phyloP scores from a whole-genome alignment of 169 alveolate species.

The Cryptosporidium tyzzeri region DNA sequence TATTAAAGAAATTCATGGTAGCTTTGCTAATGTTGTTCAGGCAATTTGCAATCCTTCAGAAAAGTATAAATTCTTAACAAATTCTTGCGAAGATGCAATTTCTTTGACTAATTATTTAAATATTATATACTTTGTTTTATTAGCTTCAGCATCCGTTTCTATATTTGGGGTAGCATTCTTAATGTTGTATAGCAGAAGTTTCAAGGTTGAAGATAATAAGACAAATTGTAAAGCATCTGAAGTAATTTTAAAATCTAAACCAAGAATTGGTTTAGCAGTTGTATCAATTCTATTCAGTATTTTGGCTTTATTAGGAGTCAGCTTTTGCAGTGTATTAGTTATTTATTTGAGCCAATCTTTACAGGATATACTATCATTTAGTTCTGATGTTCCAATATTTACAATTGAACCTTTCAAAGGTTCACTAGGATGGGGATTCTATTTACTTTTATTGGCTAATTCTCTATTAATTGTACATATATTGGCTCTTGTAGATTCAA shows the following conservation, averaged over 20 bases:
- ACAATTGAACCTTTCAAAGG: slow-evolving; percentile 14
- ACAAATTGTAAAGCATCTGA: slow-evolving; percentile 5
- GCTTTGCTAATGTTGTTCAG: slow-evolving; percentile 3
- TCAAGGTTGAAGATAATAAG: slow-evolving; percentile 8
- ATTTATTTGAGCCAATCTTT: slow-evolving; percentile 34
- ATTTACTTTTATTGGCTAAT: slow-evolving; percentile 16
- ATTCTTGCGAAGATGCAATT: slow-evolving; percentile 28
- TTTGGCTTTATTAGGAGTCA: slow-evolving; percentile 31
- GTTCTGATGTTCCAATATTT: slow-evolving; percentile 37
- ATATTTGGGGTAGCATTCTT: slow-evolving; percentile 29
- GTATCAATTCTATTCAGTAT: slow-evolving; percentile 27
- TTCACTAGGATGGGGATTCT: slow-evolving; percentile 70
- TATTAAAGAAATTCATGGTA: slow-evolving; percentile 34
- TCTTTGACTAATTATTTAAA: slow-evolving; percentile 14
- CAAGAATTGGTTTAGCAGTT: slow-evolving; percentile 37
- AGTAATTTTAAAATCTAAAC: slow-evolving; percentile 23
- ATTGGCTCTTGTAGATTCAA: slow-evolving; percentile 37
- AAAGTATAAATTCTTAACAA: slow-evolving; percentile 31
- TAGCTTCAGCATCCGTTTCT: slow-evolving; percentile 17
- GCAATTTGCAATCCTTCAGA: slow-evolving; percentile 47
- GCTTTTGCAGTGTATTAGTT: slow-evolving; percentile 20
- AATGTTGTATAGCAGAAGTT: slow-evolving; percentile 48
- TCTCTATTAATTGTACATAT: slow-evolving; percentile 28
- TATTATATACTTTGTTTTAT: slow-evolving; percentile 15
- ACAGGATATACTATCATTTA: slow-evolving; percentile 18